A percentile compares a stretch with the other conserved stretches of the same genome.
These are phyloP conservation scores for Tricholoma flavovirens DNA, from an alignment of 768 basidiomycete species.

Conservation along the genomic window DNA sequence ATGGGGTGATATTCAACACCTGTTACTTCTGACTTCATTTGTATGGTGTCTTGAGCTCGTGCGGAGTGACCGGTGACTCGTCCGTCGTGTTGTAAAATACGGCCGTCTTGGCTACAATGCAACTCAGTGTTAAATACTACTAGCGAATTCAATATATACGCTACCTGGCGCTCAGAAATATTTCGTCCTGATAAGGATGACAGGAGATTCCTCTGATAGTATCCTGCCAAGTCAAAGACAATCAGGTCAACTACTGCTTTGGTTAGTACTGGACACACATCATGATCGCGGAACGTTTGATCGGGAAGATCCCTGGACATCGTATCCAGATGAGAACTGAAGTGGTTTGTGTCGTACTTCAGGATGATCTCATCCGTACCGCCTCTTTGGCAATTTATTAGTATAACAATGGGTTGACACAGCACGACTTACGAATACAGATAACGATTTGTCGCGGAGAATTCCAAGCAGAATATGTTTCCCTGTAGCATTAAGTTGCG, in stretches of 20 bases:
- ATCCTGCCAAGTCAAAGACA: conserved; percentile 36
- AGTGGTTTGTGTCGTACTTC: conserved; percentile 46
- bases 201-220: conserved; percentile 60
- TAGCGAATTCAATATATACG: conserved; percentile 7
- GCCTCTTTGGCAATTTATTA: conserved; percentile 34
- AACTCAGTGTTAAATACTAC: neutral
- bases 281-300: conserved; percentile 26
- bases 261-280: conserved; percentile 9
- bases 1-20: conserved; percentile 62
- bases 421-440: conserved; percentile 53
- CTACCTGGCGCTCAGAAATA: conserved; percentile 69
- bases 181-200: conserved; percentile 61
- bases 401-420: neutral
- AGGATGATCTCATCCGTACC: conserved; percentile 47
- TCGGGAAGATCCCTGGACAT: conserved; percentile 11
- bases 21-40: conserved; percentile 51
- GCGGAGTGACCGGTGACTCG: conserved; percentile 29
- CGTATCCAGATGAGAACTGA: conserved; percentile 19
- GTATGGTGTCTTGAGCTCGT: conserved; percentile 46
- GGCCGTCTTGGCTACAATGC: conserved; percentile 59
- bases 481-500: conserved; percentile 33
- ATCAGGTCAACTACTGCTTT: neutral
- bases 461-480: conserved; percentile 66
- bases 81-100: conserved; percentile 56
- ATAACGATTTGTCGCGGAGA: conserved; percentile 61